Base-by-base conservation (phyloP, 1,139 yeast species). In the Yamadazyma sp. region DNA sequence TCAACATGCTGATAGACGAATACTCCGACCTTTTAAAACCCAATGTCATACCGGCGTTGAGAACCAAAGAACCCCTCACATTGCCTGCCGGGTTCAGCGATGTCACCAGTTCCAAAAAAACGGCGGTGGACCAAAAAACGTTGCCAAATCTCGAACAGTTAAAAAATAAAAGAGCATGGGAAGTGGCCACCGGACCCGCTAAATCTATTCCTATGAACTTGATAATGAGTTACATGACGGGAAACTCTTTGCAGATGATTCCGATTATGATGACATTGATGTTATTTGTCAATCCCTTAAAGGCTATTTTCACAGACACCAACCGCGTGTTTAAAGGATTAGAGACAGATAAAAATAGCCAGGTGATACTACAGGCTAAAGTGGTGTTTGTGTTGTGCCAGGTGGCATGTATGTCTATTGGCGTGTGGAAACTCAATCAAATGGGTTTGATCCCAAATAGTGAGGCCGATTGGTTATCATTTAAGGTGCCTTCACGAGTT, bases 371-470 rank as follows among this genome's bases (percentile, higher is more conserved):
- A 7, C 47, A 62, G 35, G 62, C 67, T 1, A 65, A 69, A 46
- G 37, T 53, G 14, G 64, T 66, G 26, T 71, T 59, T 57, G 62
- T 87, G 5, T 44, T 77, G 16, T 80, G 86, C 47, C 92, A 87
- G 48, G 41, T 83, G 35, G 74, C 77, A 13, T 75, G 83, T 37
- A 70, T 90, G 67, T 77, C 70, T 4, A 79, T 89, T 29, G 98
- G 97, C 4, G 56, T 89, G 14, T 89, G 89, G 78, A 92, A 92
- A 61, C 64, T 92, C 47, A 82, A 86, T 51, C 69, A 74, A 21
- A 88, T 92, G 97, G 97, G 97, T 0, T 69, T 92, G 47, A 78
- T 92, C 44, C 98, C 98, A 17, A 87, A 85, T 51, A 82, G 81
- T 29, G 76, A 76, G 35, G 84, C 95, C 45, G 98, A 92, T 54